Base-by-base conservation (phyloP, 768 basidiomycete species). In the Collybia sp. region DNA sequence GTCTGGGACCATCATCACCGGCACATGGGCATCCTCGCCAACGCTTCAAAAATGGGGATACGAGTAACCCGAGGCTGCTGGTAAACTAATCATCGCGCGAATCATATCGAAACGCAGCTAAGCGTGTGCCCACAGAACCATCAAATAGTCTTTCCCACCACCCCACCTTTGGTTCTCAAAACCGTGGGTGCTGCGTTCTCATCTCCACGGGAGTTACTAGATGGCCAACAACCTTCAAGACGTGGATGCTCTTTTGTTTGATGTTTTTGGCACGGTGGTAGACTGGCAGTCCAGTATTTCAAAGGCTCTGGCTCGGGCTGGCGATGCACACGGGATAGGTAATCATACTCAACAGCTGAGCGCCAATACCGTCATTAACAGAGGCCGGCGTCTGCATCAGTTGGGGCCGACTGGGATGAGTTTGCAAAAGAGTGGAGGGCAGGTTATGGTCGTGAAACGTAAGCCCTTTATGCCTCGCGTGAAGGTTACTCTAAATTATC, bases 391-490 rank as follows among this genome's bases (percentile, higher is more conserved):
- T 25, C 25, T 25, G 25, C 3, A 25, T 25, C 8, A 25, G 25
- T 25, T 8, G 35, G 17, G 17, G 17, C 35, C 44, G 64, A 77
- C 51, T 79, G 77, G 77, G 45, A 45, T 1, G 67, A 62, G 12
- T 82, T 85, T 53, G 74, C 80, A 0, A 56, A 67, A 35, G 75
- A 79, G 51, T 85, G 83, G 82, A 67, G 83, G 42, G 56, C 53
- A 2, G 76, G 73, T 0, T 85, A 84, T 52, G 46, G 70, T 19
- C 48, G 54, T 17, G 68, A 61, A 30, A 77, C 77, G 79, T 79
- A 42, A 18, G 73, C 63, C 30, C 32, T 25, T 30, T 12, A 12
- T 30, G 19, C 39, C 37, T 12, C 13, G 36, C 9, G 30, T 33
- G 17, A 46, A 33, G 37, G 12, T 12, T 10, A 25, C 34, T 8